Conservation (phyloP, 2,329 filamentous ascomycete genomes). For the Phaeosphaeriaceae sp. region DNA sequence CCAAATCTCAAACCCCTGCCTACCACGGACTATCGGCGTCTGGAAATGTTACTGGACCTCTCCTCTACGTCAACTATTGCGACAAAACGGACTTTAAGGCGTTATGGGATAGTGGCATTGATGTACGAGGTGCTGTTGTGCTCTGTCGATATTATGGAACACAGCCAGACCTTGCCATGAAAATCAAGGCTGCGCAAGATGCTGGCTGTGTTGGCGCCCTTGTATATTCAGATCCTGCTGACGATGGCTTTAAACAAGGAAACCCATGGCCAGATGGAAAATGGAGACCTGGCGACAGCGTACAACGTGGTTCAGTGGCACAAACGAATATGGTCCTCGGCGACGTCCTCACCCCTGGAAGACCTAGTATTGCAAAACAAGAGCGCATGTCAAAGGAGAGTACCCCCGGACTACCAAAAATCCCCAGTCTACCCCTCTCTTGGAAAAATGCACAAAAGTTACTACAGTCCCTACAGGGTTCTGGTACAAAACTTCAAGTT, state of each 20-base stretch:
- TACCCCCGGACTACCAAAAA: constrained; percentile 75
- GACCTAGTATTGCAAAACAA: constrained; percentile 71
- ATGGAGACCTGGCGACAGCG: constrained; percentile 80
- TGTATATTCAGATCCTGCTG: constrained; percentile 87
- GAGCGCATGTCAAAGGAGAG: constrained; percentile 73
- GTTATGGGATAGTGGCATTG: constrained; percentile 73
- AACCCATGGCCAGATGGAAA: constrained; percentile 76
- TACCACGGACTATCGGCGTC: constrained; percentile 91
- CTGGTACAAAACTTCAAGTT: constrained; percentile 71
- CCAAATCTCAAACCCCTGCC: constrained; percentile 67
- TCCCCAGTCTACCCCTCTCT: constrained; percentile 87
- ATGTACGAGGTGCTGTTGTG: constrained; percentile 79
- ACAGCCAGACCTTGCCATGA: constrained; percentile 74
- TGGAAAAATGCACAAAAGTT: constrained; percentile 88
- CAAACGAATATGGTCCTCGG: constrained; percentile 83
- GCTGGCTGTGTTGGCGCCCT: constrained; percentile 87
- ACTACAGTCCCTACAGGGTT: constrained; percentile 75
- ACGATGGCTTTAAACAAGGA: constrained; percentile 81
- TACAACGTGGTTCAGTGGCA: constrained; percentile 82
- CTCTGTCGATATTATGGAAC: constrained; percentile 81
- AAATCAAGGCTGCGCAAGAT: constrained; percentile 87
- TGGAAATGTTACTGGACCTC: constrained; percentile 82
- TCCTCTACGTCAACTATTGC: constrained; percentile 94
- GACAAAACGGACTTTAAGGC: constrained; percentile 80
- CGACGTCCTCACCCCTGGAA: constrained; percentile 91